Percentiles rank a stretch among this genome's conserved stretches.
These are phyloP conservation scores for Fusarium virguliforme DNA, from an alignment of 2,329 filamentous ascomycete genomes.

Conservation along the genomic window DNA sequence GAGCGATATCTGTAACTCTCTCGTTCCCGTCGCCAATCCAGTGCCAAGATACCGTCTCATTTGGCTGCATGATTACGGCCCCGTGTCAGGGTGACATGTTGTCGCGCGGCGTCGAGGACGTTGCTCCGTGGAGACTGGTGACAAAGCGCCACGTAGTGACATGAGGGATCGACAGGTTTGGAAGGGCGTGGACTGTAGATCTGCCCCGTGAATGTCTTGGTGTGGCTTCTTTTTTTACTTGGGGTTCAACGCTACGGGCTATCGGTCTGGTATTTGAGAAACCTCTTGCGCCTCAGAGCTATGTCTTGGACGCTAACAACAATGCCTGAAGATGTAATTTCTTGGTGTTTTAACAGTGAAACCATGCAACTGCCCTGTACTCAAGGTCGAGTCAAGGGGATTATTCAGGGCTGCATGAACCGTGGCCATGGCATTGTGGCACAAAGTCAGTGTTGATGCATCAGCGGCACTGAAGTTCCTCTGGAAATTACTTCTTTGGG, in stretches of 20 bases:
- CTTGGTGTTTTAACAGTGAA: neutral
- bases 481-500: neutral
- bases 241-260: neutral
- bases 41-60: conserved; percentile 5
- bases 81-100: conserved; percentile 11
- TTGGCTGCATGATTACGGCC: conserved; percentile 3
- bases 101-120: neutral
- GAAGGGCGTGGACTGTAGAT: neutral
- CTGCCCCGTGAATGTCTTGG: neutral
- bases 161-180: neutral
- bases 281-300: conserved; percentile 2
- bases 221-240: conserved; percentile 8
- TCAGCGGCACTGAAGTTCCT: neutral
- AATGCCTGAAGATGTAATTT: conserved; percentile 1
- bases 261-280: neutral
- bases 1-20: conserved; percentile 9
- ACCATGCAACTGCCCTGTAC: neutral
- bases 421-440: neutral
- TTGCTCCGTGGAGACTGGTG: neutral
- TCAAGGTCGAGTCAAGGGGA: conserved; percentile 1
- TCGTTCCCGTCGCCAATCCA: neutral
- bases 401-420: neutral
- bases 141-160: conserved; percentile 10
- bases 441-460: conserved; percentile 4
- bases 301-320: neutral